Evolutionary conservation across 495 filamentous ascomycete species (phyloP).

Genomic region (Lophiotrema nucula): DNA sequence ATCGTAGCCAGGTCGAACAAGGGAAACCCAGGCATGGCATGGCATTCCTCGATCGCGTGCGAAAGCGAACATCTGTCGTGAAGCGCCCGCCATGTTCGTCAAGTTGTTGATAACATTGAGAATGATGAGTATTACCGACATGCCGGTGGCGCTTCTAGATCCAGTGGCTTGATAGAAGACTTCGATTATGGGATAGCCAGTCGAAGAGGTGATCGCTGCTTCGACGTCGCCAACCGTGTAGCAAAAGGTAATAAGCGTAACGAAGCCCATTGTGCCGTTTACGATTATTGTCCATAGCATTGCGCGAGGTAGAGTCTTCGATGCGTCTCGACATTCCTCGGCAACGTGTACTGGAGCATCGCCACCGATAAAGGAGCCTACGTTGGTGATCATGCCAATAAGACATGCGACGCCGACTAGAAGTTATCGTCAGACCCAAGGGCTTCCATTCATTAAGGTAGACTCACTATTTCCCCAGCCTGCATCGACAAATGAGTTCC

Average conservation of each 20-base stretch:
- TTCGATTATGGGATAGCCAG: conserved; percentile 16
- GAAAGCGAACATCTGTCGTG: conserved; percentile 22
- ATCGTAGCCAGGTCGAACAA: conserved; percentile 25
- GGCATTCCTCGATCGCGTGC: conserved; percentile 4
- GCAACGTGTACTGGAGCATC: conserved; percentile 26
- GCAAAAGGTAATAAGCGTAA: conserved; percentile 32
- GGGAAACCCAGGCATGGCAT: conserved; percentile 46
- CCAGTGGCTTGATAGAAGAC: conserved; percentile 25
- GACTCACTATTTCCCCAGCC: conserved; percentile 51
- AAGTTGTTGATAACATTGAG: conserved; percentile 44
- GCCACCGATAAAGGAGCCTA: conserved; percentile 17
- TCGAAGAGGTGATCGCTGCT: conserved; percentile 4
- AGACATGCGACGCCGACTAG: conserved; percentile 14
- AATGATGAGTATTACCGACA: conserved; percentile 36
- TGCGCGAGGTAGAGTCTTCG: conserved; percentile 25
- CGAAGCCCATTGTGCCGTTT: conserved; percentile 32
- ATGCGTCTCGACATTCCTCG: conserved; percentile 37
- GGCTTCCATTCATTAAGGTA: not conserved
- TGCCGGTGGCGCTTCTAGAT: conserved; percentile 13
- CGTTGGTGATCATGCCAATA: conserved; percentile 9
- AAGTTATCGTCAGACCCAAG: conserved; percentile 35
- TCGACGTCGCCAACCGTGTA: conserved; percentile 20
- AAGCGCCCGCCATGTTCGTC: conserved; percentile 37
- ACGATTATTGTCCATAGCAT: conserved; percentile 33
- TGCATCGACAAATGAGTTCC: conserved; percentile 52